Percentiles rank a stretch among this genome's conserved stretches.
These are phyloP conservation scores for Lepiota subincarnata DNA, from an alignment of 768 basidiomycete species.

Conservation along the genomic window DNA sequence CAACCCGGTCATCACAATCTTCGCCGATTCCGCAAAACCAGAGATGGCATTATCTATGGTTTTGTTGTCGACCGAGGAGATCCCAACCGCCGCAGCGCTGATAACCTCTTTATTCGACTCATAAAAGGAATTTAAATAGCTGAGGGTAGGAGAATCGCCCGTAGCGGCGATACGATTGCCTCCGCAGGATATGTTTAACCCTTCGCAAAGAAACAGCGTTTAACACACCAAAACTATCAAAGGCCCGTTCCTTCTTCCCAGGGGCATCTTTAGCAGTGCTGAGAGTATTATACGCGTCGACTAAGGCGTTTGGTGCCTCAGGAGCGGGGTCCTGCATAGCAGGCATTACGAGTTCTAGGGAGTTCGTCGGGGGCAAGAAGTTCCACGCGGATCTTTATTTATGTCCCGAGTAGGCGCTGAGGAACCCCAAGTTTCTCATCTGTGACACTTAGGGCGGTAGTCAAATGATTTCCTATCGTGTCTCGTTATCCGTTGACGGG, in stretches of 20 bases:
- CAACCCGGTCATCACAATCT: conserved; percentile 27
- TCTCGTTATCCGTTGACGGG: too few species aligned
- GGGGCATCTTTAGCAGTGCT: background rate
- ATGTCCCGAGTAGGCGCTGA: too few species aligned
- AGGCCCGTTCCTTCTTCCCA: conserved; percentile 4
- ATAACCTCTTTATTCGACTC: conserved; percentile 14
- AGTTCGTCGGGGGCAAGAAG: too few species aligned
- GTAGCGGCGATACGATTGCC: background rate
- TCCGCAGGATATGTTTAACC: background rate
- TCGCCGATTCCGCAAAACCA: conserved; percentile 24
- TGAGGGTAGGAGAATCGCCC: background rate
- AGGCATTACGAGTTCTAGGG: conserved; percentile 2
- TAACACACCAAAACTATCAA: background rate
- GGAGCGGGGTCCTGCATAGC: background rate
- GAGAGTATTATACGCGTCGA: background rate
- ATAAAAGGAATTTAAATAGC: conserved; percentile 20
- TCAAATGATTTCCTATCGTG: too few species aligned
- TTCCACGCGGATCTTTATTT: too few species aligned
- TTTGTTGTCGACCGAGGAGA: conserved; percentile 13
- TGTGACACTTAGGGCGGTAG: too few species aligned
- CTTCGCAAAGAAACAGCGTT: too few species aligned
- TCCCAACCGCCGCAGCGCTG: conserved; percentile 8
- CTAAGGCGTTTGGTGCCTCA: background rate
- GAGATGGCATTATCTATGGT: conserved; percentile 24
- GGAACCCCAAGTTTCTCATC: too few species aligned